Conservation (phyloP, 176 grass and related monocot genomes). For the Ananas comosus region DNA sequence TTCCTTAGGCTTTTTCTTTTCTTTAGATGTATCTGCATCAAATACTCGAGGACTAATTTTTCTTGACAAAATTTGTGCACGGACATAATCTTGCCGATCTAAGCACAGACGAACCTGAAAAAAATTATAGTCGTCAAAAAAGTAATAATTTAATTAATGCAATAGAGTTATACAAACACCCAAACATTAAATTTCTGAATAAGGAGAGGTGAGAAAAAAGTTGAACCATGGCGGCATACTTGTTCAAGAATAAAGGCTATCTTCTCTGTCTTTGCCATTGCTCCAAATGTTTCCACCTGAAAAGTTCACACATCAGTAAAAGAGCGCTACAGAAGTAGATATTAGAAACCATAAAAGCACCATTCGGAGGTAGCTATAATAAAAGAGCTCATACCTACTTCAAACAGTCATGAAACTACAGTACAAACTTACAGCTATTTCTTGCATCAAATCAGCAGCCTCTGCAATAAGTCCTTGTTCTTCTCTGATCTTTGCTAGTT, state of each 20-base stretch:
- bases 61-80: conserved; percentile 88
- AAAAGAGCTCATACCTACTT: background rate
- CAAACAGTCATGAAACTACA: background rate
- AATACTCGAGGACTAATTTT: conserved; percentile 92
- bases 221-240: conserved; percentile 29
- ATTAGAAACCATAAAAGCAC: background rate
- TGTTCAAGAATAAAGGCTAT: conserved; percentile 95
- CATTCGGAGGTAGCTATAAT: background rate
- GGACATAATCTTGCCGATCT: conserved; percentile 77
- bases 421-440: conserved; percentile 86
- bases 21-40: conserved; percentile 66
- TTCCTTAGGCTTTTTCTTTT: conserved; percentile 89
- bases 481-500: conserved; percentile 94
- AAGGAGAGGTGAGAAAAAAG: background rate
- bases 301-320: background rate
- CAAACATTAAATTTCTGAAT: background rate
- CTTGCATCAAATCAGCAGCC: conserved; percentile 98
- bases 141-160: background rate
- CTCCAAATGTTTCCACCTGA: conserved; percentile 97
- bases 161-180: background rate
- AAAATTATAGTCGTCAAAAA: conserved; percentile 7
- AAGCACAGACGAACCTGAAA: conserved; percentile 78
- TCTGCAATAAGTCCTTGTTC: conserved; percentile 72
- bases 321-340: background rate
- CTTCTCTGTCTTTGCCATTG: conserved; percentile 96